phyloP scores from a whole-genome alignment of 2,329 filamentous ascomycete genomes.

The Aspergillus flavus region DNA sequence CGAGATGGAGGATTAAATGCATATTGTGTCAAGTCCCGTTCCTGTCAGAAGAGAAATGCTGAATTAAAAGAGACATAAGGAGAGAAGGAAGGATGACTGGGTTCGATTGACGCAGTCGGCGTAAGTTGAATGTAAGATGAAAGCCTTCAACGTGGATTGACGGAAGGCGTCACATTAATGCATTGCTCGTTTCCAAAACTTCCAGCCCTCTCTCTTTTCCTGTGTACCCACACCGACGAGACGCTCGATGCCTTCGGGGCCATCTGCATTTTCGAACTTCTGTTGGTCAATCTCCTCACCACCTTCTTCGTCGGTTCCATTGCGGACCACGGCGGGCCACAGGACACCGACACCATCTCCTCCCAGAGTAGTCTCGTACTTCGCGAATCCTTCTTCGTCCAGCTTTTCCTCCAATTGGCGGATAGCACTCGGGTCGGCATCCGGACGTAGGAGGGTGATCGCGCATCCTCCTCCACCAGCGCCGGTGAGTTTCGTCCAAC shows the following conservation, averaged over 20 bases:
- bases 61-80: not conserved
- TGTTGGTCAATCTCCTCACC: conserved; percentile 93
- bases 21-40: conserved; percentile 8
- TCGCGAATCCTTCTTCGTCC: conserved; percentile 72
- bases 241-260: conserved; percentile 80
- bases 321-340: conserved; percentile 88
- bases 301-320: conserved; percentile 76
- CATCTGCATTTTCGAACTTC: conserved; percentile 80
- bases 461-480: conserved; percentile 95
- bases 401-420: conserved; percentile 66
- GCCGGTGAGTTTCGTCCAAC: conserved; percentile 96
- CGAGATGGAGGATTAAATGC: conserved; percentile 10
- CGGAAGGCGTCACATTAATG: not conserved
- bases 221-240: conserved; percentile 77
- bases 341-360: conserved; percentile 93
- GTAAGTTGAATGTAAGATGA: conserved; percentile 4
- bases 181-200: conserved; percentile 69
- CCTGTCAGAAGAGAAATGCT: not conserved
- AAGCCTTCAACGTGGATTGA: not conserved
- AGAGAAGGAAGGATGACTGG: not conserved
- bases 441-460: conserved; percentile 82
- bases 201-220: conserved; percentile 77
- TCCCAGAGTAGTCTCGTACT: conserved; percentile 86
- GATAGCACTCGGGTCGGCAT: conserved; percentile 59
- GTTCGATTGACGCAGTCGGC: not conserved